phyloP scores from a whole-genome alignment of 2,329 filamentous ascomycete species.

The Apiospora koreana region DNA sequence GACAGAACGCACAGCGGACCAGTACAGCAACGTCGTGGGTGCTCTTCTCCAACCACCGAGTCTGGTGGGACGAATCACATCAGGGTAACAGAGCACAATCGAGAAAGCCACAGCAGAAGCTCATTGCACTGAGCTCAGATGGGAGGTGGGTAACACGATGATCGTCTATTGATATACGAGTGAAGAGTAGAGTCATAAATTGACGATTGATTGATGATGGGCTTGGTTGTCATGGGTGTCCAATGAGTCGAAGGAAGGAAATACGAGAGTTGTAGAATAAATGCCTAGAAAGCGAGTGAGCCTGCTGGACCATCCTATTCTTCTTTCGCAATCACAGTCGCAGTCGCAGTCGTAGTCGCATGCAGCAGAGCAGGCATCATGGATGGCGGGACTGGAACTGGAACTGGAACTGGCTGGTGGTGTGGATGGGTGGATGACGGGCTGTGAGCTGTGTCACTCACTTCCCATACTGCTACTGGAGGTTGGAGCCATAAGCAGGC shows the following conservation, averaged over 20 bases:
- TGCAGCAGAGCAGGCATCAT: slow-evolving; percentile 16
- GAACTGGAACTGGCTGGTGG: too few relatives aligned
- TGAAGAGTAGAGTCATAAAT: background rate
- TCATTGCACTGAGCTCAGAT: background rate
- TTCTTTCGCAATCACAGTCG: background rate
- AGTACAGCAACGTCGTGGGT: background rate
- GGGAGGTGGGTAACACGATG: background rate
- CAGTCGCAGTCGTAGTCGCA: background rate
- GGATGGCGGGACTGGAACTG: slow-evolving; percentile 9
- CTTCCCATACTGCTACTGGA: background rate
- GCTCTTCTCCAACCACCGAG: background rate
- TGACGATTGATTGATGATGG: background rate
- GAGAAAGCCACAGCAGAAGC: slow-evolving; percentile 7
- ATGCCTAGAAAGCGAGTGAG: background rate
- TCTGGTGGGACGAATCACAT: slow-evolving; percentile 9
- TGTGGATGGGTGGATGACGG: slow-evolving; percentile 4
- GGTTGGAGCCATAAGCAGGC: background rate
- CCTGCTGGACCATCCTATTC: background rate
- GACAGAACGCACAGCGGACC: background rate
- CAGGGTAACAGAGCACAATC: background rate
- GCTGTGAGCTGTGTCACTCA: slow-evolving; percentile 6
- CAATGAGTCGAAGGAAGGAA: background rate
- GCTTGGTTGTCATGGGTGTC: background rate
- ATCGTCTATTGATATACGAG: slow-evolving; percentile 7
- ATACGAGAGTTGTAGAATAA: background rate